These are phyloP conservation scores for Priceomyces castillae DNA, from an alignment of 805 yeast genomes.

Conservation along the genomic window DNA sequence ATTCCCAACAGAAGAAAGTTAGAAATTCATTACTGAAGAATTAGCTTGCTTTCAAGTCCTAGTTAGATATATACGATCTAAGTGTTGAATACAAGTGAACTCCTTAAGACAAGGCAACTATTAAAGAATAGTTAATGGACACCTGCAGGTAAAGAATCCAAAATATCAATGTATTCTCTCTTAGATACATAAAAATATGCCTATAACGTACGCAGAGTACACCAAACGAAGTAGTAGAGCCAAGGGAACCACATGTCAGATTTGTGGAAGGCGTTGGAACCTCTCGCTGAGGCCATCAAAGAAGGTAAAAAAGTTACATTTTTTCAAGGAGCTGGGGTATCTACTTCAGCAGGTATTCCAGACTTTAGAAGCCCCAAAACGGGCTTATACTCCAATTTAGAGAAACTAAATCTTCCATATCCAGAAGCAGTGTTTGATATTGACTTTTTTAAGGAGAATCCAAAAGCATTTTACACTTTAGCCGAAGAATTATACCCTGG, in stretches of 20 bases:
- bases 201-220: no score
- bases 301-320: constrained; percentile 51
- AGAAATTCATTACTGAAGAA: no score
- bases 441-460: constrained; percentile 70
- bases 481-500: constrained; percentile 90
- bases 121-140: no score
- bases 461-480: constrained; percentile 79
- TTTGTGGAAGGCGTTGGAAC: constrained; percentile 18
- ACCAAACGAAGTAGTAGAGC: background rate
- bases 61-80: no score
- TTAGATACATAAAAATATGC: no score
- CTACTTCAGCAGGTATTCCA: constrained; percentile 93
- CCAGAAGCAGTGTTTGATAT: constrained; percentile 97
- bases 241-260: background rate
- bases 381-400: constrained; percentile 79
- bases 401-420: constrained; percentile 72
- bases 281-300: constrained; percentile 30
- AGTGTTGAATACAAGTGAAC: no score
- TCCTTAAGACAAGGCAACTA: no score
- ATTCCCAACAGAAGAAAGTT: no score
- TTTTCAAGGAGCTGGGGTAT: constrained; percentile 90
- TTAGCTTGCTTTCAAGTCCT: no score
- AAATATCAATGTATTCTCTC: no score
- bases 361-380: constrained; percentile 92
- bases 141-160: no score